These are phyloP conservation scores for Verticillium dahliae DNA, from an alignment of 2,329 filamentous ascomycete genomes.

Conservation along the genomic window DNA sequence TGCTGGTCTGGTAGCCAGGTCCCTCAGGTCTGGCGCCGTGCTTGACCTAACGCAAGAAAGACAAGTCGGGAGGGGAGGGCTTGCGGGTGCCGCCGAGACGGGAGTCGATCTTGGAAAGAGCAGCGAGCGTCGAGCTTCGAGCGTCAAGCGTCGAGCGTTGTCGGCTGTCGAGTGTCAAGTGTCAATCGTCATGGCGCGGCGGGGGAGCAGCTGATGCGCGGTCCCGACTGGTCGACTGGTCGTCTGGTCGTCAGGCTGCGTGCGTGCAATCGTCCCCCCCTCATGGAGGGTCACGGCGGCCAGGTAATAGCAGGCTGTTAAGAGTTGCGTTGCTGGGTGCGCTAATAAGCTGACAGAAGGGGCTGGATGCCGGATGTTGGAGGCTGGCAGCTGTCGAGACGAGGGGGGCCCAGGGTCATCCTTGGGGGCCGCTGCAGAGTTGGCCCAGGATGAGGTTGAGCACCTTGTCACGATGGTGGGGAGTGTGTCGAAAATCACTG, in stretches of 20 bases:
- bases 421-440: not conserved
- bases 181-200: not conserved
- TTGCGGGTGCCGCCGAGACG: not conserved
- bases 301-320: not conserved
- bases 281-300: too few species aligned
- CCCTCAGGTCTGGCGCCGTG: not conserved
- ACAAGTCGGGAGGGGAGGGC: not conserved
- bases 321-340: not conserved
- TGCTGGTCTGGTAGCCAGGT: not conserved
- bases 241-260: not conserved
- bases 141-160: not conserved
- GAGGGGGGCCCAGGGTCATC: not conserved
- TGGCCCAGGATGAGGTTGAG: not conserved
- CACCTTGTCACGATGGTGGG: not conserved
- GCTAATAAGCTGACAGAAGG: not conserved
- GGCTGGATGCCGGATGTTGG: not conserved
- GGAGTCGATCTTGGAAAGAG: constrained; percentile 2
- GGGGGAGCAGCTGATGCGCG: not conserved
- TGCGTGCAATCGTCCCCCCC: not conserved
- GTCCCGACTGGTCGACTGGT: not conserved
- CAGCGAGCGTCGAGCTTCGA: not conserved
- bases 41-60: not conserved
- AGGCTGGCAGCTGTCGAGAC: not conserved
- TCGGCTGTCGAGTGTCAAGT: not conserved
- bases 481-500: not conserved